Percentiles rank a stretch among this genome's conserved stretches.
These are phyloP conservation scores for Cenchrus purpureus DNA, from an alignment of 176 grass and related monocot species.

Conservation along the genomic window DNA sequence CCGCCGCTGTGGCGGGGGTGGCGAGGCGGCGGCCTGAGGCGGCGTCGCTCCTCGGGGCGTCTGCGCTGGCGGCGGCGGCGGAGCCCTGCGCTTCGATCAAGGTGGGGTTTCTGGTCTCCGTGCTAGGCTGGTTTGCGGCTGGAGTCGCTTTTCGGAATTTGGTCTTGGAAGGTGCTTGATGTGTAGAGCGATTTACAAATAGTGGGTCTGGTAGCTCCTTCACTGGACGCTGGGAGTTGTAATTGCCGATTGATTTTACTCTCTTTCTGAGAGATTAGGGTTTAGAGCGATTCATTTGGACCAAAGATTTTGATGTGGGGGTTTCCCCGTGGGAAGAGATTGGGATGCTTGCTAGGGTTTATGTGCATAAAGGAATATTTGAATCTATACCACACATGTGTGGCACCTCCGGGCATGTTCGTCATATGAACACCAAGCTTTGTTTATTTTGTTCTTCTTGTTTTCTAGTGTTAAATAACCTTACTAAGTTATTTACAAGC, in stretches of 20 bases:
- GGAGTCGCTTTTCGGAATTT: background rate
- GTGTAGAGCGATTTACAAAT: background rate
- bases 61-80: background rate
- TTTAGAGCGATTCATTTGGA: background rate
- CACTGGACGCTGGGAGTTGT: no score
- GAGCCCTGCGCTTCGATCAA: constrained; percentile 19
- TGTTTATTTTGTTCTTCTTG: background rate
- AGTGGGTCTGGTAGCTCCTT: no score
- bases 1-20: background rate
- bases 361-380: no score
- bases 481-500: constrained; percentile 14
- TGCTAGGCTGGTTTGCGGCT: no score
- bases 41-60: constrained; percentile 8
- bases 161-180: background rate
- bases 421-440: background rate
- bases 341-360: background rate
- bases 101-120: constrained; percentile 3
- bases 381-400: no score
- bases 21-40: background rate
- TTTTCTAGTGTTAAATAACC: background rate
- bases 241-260: background rate
- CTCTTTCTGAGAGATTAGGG: background rate
- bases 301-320: background rate
- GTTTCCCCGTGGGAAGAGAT: background rate
- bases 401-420: no score